These are phyloP conservation scores for Puccinia coronata DNA, from an alignment of 1,284 basidiomycete genomes.

Conservation along the genomic window DNA sequence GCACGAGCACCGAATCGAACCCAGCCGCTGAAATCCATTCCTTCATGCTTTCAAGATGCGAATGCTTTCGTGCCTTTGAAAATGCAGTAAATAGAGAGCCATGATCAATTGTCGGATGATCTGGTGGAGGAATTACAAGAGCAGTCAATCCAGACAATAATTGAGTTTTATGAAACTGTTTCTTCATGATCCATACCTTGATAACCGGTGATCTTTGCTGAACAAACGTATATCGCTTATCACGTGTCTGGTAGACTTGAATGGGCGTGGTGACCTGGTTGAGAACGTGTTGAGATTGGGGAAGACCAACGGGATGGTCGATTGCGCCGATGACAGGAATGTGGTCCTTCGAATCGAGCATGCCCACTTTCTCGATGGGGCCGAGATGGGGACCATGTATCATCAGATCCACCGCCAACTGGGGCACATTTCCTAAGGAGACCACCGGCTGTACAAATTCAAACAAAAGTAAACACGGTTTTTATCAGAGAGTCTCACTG, in stretches of 20 bases:
- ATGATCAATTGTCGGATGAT: too few species aligned
- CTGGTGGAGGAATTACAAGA: too few species aligned
- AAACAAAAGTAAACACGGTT: background rate
- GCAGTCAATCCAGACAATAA: too few species aligned
- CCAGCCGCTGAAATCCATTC: conserved; percentile 6
- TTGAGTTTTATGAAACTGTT: too few species aligned
- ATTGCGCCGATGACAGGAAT: conserved; percentile 26
- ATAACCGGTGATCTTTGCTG: conserved; percentile 38
- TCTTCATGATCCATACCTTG: too few species aligned
- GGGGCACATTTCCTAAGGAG: conserved; percentile 37
- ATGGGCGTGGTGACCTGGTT: background rate
- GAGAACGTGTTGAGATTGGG: background rate
- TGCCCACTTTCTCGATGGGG: conserved; percentile 12
- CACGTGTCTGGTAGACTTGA: conserved; percentile 28
- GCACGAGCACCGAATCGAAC: conserved; percentile 22
- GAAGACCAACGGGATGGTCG: conserved; percentile 7
- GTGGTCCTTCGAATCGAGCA: conserved; percentile 25
- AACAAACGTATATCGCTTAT: conserved; percentile 12
- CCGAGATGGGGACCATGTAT: conserved; percentile 1
- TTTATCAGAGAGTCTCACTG: too few species aligned
- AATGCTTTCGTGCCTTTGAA: conserved; percentile 4
- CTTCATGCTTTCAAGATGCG: background rate
- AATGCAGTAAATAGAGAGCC: too few species aligned
- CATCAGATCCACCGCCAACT: conserved; percentile 25
- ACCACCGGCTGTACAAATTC: conserved; percentile 15